A percentile compares a stretch with the other conserved stretches of the same genome.
phyloP scores from a whole-genome alignment of 768 basidiomycete species.

The Sporobolomyces pararoseus region DNA sequence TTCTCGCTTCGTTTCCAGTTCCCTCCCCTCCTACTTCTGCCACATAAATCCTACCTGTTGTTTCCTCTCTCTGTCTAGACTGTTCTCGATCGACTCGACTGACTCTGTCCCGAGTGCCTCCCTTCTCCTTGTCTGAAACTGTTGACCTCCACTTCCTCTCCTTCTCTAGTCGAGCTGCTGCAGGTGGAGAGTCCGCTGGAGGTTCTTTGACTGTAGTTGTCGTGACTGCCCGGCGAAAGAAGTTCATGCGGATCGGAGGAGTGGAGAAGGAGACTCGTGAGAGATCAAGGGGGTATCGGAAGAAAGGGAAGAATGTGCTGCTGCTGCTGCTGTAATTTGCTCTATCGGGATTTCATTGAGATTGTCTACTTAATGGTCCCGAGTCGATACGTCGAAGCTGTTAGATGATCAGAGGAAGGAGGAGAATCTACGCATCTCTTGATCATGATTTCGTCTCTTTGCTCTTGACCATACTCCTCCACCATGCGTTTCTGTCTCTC shows the following conservation, averaged over 20 bases:
- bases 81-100: not conserved
- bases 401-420: too few relatives aligned
- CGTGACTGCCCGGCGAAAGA: not conserved
- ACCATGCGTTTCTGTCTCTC: too few relatives aligned
- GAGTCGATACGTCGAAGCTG: too few relatives aligned
- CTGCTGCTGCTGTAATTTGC: too few relatives aligned
- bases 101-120: not conserved
- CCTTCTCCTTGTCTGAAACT: not conserved
- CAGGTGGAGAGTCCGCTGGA: not conserved
- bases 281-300: not conserved
- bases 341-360: too few relatives aligned
- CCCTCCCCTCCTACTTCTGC: not conserved
- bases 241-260: not conserved
- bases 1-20: not conserved
- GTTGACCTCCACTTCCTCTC: not conserved
- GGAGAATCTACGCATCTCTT: too few relatives aligned
- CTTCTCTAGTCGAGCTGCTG: not conserved
- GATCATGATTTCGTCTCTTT: too few relatives aligned
- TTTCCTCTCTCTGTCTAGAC: not conserved
- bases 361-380: too few relatives aligned
- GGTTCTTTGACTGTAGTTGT: not conserved
- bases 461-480: too few relatives aligned
- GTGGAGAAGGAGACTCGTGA: not conserved
- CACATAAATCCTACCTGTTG: too few relatives aligned
- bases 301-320: not conserved